Base-by-base conservation (phyloP, 371 early-diverging fungal species). In the Mortierella sp. region DNA sequence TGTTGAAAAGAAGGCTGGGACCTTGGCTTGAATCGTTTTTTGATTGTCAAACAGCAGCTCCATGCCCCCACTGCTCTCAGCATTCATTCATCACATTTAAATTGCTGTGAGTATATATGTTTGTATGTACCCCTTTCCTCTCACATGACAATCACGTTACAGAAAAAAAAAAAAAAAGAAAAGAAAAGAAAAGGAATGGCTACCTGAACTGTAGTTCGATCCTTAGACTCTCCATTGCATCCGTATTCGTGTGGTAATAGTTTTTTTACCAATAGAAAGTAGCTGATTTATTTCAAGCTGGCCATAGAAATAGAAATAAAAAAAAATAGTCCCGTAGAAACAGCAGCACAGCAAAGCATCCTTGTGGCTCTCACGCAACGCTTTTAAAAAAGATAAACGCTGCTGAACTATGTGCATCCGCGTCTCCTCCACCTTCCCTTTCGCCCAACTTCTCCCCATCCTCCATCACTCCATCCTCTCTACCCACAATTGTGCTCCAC, bases 21-120 rank as follows among this genome's bases (percentile, higher is more conserved):
- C 77, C 1, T 78, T 75, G 47, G 93, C 68, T 1, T 74, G 84
- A 49, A 91, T 88, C 35, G 89, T 78, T 68, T 90, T 91, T 51
- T 88, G 83, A 77, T 95, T 93, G 80, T 93, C 88, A 75, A 98
- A 97, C 57, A 98, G 87, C 59, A 96, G 88, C 84, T 98, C 99
- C 93, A 97, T 93, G 35, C 99, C 98, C 32, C 98, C 97, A 83
- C 95, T 95, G 80, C 64, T 43, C 3, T 20, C 35, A 58, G 59
- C 35, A 35, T 20, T 49, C 5, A 49, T 49, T 18, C 49, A 49
- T n/a, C 49, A 30, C 30, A 30, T 30, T 35, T 35, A 35, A 35
- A 35, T 35, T 35, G 35, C 3, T 35, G 35, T 35, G 6, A 35
- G 35, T 8, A 35, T 35, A 35, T 35, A 5, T 35, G 35, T 35